Conservation (phyloP, 768 basidiomycete species). For the Cystoderma amianthinum region DNA sequence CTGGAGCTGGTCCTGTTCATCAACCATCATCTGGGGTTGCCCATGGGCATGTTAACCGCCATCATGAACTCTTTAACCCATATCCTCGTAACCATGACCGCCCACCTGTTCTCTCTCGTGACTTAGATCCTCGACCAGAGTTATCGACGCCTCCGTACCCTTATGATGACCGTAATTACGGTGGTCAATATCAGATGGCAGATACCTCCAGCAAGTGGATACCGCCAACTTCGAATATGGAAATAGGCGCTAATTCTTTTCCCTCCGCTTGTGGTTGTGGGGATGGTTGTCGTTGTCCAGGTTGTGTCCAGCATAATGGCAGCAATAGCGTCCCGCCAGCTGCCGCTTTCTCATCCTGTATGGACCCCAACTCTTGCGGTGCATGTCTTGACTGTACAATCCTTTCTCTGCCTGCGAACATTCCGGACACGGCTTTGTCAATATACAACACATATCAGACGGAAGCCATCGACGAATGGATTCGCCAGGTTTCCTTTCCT, state of each 20-base stretch:
- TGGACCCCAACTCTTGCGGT: conserved; percentile 26
- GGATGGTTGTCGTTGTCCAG: conserved; percentile 55
- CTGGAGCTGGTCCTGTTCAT: conserved; percentile 33
- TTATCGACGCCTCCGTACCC: not conserved
- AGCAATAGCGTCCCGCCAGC: conserved; percentile 22
- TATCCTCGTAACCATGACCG: conserved; percentile 63
- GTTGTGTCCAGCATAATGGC: conserved; percentile 50
- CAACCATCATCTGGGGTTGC: conserved; percentile 38
- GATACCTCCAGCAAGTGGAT: conserved; percentile 24
- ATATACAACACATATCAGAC: conserved; percentile 34
- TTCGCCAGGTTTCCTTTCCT: conserved; percentile 41
- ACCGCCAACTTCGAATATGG: conserved; percentile 16
- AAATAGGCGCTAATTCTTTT: conserved; percentile 17
- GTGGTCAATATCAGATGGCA: no score
- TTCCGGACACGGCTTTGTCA: conserved; percentile 32
- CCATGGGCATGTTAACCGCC: conserved; percentile 33
- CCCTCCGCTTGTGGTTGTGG: conserved; percentile 59
- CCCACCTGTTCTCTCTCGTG: conserved; percentile 5
- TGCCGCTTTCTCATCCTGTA: conserved; percentile 27
- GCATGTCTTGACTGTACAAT: conserved; percentile 64
- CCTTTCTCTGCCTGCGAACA: conserved; percentile 36
- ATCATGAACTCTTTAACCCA: conserved; percentile 57
- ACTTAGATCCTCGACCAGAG: conserved; percentile 7
- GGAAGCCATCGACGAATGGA: conserved; percentile 57
- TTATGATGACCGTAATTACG: not conserved